Percentiles rank a stretch among this genome's conserved stretches.
These are phyloP conservation scores for Rhizopogon salebrosus DNA, from an alignment of 768 basidiomycete genomes.

Conservation along the genomic window DNA sequence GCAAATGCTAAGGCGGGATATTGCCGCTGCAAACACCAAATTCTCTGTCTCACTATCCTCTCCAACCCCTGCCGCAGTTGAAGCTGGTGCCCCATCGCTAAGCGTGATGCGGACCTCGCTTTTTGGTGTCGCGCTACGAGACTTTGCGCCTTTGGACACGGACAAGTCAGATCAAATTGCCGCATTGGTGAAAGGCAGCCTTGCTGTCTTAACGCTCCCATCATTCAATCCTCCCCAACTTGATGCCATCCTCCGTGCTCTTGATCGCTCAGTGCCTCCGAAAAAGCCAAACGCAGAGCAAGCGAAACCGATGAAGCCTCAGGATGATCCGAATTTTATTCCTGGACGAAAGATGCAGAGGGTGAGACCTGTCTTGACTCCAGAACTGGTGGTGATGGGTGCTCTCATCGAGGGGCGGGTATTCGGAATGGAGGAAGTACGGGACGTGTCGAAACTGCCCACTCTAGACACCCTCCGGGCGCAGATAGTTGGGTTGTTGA, in stretches of 20 bases:
- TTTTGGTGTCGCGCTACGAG: conserved; percentile 72
- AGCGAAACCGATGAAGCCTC: conserved; percentile 44
- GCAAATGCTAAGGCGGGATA: conserved; percentile 63
- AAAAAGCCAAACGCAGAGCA: conserved; percentile 49
- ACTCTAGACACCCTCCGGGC: conserved; percentile 71
- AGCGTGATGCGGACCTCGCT: conserved; percentile 73
- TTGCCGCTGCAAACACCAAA: conserved; percentile 50
- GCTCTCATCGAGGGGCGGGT: conserved; percentile 76
- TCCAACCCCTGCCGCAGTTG: conserved; percentile 28
- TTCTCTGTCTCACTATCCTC: conserved; percentile 23
- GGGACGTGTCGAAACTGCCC: conserved; percentile 68
- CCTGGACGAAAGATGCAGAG: conserved; percentile 69
- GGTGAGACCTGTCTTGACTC: conserved; percentile 46
- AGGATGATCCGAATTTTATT: conserved; percentile 54
- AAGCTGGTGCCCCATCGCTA: conserved; percentile 43
- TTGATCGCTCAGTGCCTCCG: conserved; percentile 62
- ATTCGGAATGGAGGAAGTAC: conserved; percentile 54
- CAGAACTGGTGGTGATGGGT: conserved; percentile 70
- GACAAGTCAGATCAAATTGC: conserved; percentile 48
- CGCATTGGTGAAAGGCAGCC: conserved; percentile 49
- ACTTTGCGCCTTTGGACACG: conserved; percentile 47
- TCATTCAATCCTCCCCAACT: conserved; percentile 71
- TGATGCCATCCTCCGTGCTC: conserved; percentile 56
- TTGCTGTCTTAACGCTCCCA: conserved; percentile 63
- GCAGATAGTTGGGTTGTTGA: conserved; percentile 82